Evolutionary conservation across 805 yeast genomes (phyloP).

Genomic region (Huiozyma sinensis): DNA sequence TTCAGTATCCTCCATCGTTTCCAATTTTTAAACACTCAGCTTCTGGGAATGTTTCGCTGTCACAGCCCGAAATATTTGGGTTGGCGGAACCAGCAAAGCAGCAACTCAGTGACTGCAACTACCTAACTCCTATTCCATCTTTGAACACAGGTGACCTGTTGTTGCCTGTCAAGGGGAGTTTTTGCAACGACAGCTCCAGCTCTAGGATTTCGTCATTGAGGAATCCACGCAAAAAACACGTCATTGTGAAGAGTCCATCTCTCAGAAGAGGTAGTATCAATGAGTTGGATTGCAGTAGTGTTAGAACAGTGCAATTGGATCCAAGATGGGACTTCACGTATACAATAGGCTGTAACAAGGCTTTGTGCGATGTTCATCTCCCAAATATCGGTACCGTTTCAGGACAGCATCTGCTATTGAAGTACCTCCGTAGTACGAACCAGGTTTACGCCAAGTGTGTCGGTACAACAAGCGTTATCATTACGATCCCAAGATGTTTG

Average conservation of each 20-base stretch:
- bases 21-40: too few relatives aligned
- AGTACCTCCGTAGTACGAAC: constrained; percentile 33
- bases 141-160: constrained; percentile 38
- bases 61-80: not conserved
- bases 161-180: constrained; percentile 23
- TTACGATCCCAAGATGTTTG: constrained; percentile 44
- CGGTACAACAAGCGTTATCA: constrained; percentile 73
- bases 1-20: too few relatives aligned
- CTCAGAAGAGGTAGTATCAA: too few relatives aligned
- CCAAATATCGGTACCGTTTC: constrained; percentile 25
- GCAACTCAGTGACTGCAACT: constrained; percentile 14
- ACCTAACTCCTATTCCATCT: constrained; percentile 70
- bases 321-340: constrained; percentile 12
- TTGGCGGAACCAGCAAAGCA: not conserved
- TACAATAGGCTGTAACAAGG: constrained; percentile 23
- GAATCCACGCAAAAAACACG: not conserved
- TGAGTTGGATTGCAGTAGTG: too few relatives aligned
- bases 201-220: not conserved
- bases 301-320: constrained; percentile 6
- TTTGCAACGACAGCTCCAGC: not conserved
- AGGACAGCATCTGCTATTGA: constrained; percentile 25
- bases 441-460: constrained; percentile 50
- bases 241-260: too few relatives aligned
- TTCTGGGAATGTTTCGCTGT: too few relatives aligned
- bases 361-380: constrained; percentile 20